Evolutionary conservation across 352 stramenopile species (phyloP), one percentile per base, ranked within the genome.

Genomic region (Globisporangium canariense): DNA sequence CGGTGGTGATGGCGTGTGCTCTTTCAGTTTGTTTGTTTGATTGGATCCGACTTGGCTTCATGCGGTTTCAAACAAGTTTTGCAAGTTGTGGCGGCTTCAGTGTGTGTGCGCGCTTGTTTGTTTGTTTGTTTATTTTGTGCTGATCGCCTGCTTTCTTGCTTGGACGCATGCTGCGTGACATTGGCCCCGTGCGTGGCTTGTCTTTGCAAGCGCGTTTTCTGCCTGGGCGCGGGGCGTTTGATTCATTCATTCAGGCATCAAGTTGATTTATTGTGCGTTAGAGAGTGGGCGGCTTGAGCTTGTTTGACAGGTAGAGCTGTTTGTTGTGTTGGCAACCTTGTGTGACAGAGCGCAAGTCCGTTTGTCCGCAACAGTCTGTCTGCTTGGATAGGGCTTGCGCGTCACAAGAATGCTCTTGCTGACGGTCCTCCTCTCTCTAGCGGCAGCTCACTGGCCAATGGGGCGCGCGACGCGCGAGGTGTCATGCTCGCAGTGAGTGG

Each of bases 401-500:
- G 56, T 28, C 56, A 61, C 56, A 25, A 43, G 56, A 61, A 61
- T 61, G 45, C 14, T 49, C 38, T 41, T 14, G 18, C 20, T 34
- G 38, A 14, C 4, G 4, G 9, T n/a, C 55, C 41, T 11, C 18
- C 22, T 13, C 56, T 40, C 22, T 51, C 56, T 61, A 1, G 40
- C 56, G 40, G 56, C 40, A 28, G 45, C 58, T 64, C 58, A 64
- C 58, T 64, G 58, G 46, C 45, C 58, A 57, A 64, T 64, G 18
- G 25, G 28, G 30, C n/a, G 45, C 16, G 9, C 58, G 58, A 64
- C 58, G 46, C 58, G 58, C 32, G 16, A 53, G 32, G 45, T 46
- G 58, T 64, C 58, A 64, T 62, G 46, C 32, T 18, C 20, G 2
- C 9, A n/a, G n/a, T 18, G 20, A n/a, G 14, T 43, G 25, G 49